Base-by-base conservation (phyloP, 2,329 filamentous ascomycete genomes). In the Cadophora sp. region DNA sequence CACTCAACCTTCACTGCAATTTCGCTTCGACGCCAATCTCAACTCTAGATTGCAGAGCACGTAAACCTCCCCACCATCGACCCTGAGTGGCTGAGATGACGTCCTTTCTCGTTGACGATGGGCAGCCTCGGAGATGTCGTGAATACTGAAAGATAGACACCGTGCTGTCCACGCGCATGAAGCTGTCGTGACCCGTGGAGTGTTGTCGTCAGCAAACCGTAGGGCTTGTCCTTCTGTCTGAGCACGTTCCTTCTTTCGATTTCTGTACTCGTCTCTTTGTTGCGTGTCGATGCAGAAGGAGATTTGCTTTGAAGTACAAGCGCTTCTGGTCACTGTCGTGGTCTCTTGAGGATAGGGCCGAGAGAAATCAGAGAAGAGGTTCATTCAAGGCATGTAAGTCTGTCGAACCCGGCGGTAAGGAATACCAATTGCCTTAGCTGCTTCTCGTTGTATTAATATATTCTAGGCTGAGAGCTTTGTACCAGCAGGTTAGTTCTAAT, bases 21-120 rank as follows among this genome's bases (percentile, higher is more conserved):
- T 68, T 72, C 71, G 72, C 68, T 66, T 70, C 56, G 50, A 56
- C 65, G 56, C 68, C 66, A 72, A 71, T 72, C 61, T 71, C 68
- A 59, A 59, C 62, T 61, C 31, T 46, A 68, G 56, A 68, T 68
- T 58, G 66, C 58, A 63, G 62, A 64, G 67, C 66, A 73, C 69
- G 69, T 68, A 71, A n/a, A 72, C 60, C 56, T 58, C 46, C 63
- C 62, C 64, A 59, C 55, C 55, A 40, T 8, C 2, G 37, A 43
- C 26, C 12, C 37, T 67, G 60, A 67, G 26, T 50, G 53, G 65
- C 60, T 46, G 46, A 50, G 53, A 46, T 48, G 58, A 46, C 58
- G 59, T 31, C 37, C 24, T 62, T 24, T 16, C 9, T 46, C 19
- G 31, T 29, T 34, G 12, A 5, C 29, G 43, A 62, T 62, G 22